These are phyloP conservation scores for Cotoneaster glaucophyllus DNA, from an alignment of 306 rosid genomes.

Conservation along the genomic window DNA sequence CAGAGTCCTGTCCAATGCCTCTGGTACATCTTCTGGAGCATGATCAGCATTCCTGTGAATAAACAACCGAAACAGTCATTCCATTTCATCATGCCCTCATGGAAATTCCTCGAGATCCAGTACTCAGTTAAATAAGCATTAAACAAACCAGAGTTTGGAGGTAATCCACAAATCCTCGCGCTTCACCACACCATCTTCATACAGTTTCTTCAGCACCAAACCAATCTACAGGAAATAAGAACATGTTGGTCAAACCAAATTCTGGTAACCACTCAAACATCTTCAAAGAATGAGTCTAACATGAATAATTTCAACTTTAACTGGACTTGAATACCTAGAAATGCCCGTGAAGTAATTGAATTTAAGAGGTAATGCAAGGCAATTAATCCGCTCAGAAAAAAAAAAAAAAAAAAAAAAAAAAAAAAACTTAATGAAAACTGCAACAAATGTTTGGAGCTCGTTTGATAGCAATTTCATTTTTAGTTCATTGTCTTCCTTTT, in stretches of 20 bases:
- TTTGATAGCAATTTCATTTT: no score
- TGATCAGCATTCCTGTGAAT: slow-evolving; percentile 60
- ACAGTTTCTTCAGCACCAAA: slow-evolving; percentile 51
- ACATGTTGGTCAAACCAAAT: not conserved
- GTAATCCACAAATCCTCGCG: slow-evolving; percentile 90
- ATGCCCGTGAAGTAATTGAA: not conserved
- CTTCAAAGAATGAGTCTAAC: not conserved
- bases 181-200: slow-evolving; percentile 70
- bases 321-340: not conserved
- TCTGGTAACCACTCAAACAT: not conserved
- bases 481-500: no score
- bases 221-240: slow-evolving; percentile 51
- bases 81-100: not conserved
- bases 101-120: not conserved
- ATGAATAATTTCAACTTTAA: no score
- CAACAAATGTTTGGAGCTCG: not conserved
- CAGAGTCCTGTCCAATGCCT: slow-evolving; percentile 65
- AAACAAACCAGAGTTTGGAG: slow-evolving; percentile 73
- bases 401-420: no score
- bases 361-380: not conserved
- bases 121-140: not conserved
- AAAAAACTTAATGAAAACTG: not conserved
- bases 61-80: not conserved
- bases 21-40: slow-evolving; percentile 70
- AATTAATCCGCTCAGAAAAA: not conserved